Conservation (phyloP, 306 rosid species). For the Corylus americana region DNA sequence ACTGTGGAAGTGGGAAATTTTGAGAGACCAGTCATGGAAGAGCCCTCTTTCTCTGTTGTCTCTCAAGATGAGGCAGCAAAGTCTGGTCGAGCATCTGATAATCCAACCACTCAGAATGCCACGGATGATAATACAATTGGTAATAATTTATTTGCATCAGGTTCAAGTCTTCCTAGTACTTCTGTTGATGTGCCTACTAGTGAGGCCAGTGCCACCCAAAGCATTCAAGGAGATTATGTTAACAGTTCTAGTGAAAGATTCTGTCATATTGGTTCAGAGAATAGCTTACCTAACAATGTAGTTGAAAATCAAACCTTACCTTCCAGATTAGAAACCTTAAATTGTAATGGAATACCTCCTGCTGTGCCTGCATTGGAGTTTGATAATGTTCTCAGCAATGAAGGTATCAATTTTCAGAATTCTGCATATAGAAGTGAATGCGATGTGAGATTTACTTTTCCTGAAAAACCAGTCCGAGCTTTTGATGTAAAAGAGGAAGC, state of each 20-base stretch:
- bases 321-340: slow-evolving; percentile 41
- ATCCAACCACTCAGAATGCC: slow-evolving; percentile 40
- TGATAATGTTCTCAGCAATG: slow-evolving; percentile 35
- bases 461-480: slow-evolving; percentile 50
- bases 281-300: slow-evolving; percentile 30
- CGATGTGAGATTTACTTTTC: slow-evolving; percentile 37
- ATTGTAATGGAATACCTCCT: slow-evolving; percentile 36
- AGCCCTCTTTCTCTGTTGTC: slow-evolving; percentile 45
- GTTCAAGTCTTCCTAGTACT: slow-evolving; percentile 41
- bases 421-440: slow-evolving; percentile 30
- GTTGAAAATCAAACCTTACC: slow-evolving; percentile 37
- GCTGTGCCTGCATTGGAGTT: slow-evolving; percentile 39
- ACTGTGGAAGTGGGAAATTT: slow-evolving; percentile 35
- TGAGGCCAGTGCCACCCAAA: slow-evolving; percentile 34
- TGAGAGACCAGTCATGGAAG: slow-evolving; percentile 37
- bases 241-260: slow-evolving; percentile 40
- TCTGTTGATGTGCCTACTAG: slow-evolving; percentile 34
- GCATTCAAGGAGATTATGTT: slow-evolving; percentile 40
- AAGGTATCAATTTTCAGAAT: slow-evolving; percentile 33
- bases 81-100: slow-evolving; percentile 29
- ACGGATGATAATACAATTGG: slow-evolving; percentile 39
- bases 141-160: slow-evolving; percentile 39
- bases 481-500: slow-evolving; percentile 48
- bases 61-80: slow-evolving; percentile 44
- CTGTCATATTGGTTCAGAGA: slow-evolving; percentile 31